phyloP scores from a whole-genome alignment of 164 flowering plant species.

The Platanus orientalis region DNA sequence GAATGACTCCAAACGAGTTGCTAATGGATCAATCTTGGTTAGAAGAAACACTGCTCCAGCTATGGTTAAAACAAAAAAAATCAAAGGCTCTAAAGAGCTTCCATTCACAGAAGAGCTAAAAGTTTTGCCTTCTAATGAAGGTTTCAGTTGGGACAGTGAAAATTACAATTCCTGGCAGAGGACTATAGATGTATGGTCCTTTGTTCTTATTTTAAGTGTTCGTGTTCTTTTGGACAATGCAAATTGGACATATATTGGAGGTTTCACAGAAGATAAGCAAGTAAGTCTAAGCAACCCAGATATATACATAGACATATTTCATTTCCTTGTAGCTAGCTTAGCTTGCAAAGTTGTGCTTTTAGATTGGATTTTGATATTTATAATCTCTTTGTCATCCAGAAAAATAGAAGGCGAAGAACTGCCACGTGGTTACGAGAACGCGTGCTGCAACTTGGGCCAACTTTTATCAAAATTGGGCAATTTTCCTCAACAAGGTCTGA shows the following conservation, averaged over 20 bases:
- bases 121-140: constrained; percentile 79
- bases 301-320: not conserved
- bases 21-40: constrained; percentile 36
- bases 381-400: constrained; percentile 34
- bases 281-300: constrained; percentile 24
- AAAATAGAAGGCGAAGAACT: constrained; percentile 60
- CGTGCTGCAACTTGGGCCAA: constrained; percentile 93
- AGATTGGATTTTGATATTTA: constrained; percentile 5
- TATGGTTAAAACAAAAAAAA: constrained; percentile 26
- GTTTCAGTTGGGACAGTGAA: constrained; percentile 89
- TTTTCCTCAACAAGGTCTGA: constrained; percentile 91
- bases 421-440: constrained; percentile 90
- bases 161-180: constrained; percentile 71
- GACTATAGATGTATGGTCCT: constrained; percentile 81
- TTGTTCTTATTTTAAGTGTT: constrained; percentile 63
- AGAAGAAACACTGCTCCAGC: constrained; percentile 30
- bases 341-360: not conserved
- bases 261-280: constrained; percentile 84
- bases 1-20: constrained; percentile 29
- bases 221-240: constrained; percentile 77
- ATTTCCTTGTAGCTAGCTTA: not conserved
- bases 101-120: constrained; percentile 56
- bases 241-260: constrained; percentile 87
- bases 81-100: constrained; percentile 26
- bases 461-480: constrained; percentile 95